phyloP scores from a whole-genome alignment of 2,329 filamentous ascomycete species.

The Scortechinia acanthostroma region DNA sequence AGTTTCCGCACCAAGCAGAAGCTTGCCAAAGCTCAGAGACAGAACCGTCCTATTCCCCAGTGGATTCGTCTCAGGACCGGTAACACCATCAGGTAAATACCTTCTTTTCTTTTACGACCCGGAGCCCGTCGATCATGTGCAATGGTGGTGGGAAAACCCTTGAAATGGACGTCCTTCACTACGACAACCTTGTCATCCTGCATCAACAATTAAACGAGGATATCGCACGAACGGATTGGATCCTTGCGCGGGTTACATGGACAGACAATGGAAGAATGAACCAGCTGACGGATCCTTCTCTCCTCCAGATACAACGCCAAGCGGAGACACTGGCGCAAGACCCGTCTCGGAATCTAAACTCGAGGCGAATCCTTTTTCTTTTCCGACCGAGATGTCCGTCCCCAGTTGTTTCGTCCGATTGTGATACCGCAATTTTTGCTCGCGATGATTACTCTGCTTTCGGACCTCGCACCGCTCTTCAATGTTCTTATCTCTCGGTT shows the following conservation, averaged over 20 bases:
- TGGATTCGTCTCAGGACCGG: slow-evolving; percentile 67
- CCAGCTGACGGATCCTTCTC: slow-evolving; percentile 6
- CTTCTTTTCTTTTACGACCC: slow-evolving; percentile 5
- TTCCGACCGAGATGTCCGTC: neutral
- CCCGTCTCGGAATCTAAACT: slow-evolving; percentile 65
- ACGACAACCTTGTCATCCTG: too few species aligned
- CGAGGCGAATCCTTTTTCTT: slow-evolving; percentile 16
- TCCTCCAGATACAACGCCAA: slow-evolving; percentile 68
- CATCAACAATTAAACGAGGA: neutral
- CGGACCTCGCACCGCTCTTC: too few species aligned
- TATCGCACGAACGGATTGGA: neutral
- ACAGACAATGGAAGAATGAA: neutral
- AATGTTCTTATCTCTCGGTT: too few species aligned
- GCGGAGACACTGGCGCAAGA: slow-evolving; percentile 71
- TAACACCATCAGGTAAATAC: slow-evolving; percentile 66
- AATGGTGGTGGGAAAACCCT: slow-evolving; percentile 4
- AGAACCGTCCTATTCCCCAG: slow-evolving; percentile 70
- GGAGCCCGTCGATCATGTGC: slow-evolving; percentile 2
- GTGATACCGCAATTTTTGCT: too few species aligned
- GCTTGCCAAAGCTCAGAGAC: slow-evolving; percentile 70
- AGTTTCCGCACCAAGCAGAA: slow-evolving; percentile 73
- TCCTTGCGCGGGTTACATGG: neutral
- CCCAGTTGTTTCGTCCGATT: too few species aligned
- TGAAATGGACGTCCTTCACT: too few species aligned
- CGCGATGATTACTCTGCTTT: too few species aligned